Evolutionary conservation across 192 early-diverging fungal genomes (phyloP).

Genomic region (Coemansia sp.): DNA sequence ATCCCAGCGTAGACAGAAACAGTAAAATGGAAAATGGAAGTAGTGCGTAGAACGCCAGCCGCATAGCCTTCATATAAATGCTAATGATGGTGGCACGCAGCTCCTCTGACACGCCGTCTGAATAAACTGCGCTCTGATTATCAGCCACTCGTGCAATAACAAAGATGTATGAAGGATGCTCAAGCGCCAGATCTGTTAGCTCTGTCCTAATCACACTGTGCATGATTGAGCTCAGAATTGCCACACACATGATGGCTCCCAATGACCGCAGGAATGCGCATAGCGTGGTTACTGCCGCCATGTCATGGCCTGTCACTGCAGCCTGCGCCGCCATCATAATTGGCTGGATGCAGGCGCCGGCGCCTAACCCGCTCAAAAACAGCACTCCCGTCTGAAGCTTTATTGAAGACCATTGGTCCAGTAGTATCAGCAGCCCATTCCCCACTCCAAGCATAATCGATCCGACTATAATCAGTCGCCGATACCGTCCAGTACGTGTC

Average conservation of each 20-base stretch:
- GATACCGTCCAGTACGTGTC: conserved; percentile 59
- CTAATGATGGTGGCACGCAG: conserved; percentile 34
- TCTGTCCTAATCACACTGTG: conserved; percentile 32
- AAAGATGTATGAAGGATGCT: conserved; percentile 30
- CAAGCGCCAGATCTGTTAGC: conserved; percentile 48
- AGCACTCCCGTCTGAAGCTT: conserved; percentile 61
- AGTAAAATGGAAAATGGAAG: conserved; percentile 52
- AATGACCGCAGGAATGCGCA: conserved; percentile 60
- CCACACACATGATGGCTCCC: conserved; percentile 46
- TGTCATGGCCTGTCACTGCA: conserved; percentile 59
- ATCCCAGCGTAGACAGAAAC: conserved; percentile 24
- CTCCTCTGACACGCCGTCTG: conserved; percentile 23
- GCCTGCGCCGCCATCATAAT: conserved; percentile 74
- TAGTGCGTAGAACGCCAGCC: conserved; percentile 55
- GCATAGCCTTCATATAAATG: conserved; percentile 56
- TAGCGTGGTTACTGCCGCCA: conserved; percentile 73
- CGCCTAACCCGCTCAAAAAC: conserved; percentile 71
- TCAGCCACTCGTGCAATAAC: conserved; percentile 46
- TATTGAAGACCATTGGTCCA: conserved; percentile 54
- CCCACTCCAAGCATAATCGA: conserved; percentile 62
- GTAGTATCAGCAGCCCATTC: conserved; percentile 61
- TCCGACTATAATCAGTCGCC: conserved; percentile 64
- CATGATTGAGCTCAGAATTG: conserved; percentile 48
- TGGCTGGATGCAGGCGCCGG: conserved; percentile 73
- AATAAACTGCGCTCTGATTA: conserved; percentile 54